Conservation (phyloP, 208 protist species). For the Tritrichomonas foetus region DNA sequence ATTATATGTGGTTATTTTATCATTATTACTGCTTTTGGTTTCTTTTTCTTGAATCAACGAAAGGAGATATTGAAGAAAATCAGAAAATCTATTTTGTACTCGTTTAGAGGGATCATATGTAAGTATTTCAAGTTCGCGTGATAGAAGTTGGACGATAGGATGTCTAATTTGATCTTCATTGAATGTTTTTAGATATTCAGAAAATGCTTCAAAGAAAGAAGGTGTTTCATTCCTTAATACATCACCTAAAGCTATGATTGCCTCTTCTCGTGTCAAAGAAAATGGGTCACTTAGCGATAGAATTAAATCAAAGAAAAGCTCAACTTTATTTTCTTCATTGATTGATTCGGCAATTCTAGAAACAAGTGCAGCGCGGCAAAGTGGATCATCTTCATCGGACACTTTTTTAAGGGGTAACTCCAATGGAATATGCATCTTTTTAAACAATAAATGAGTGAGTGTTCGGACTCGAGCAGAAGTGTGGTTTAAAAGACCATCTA, state of each 20-base stretch:
- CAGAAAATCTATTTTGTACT: not conserved
- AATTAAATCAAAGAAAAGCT: not conserved
- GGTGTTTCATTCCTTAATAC: not conserved
- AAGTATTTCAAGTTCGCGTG: not conserved
- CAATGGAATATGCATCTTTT: not conserved
- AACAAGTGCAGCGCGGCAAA: not conserved
- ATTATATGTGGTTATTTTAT: too few species aligned
- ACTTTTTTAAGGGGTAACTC: not conserved
- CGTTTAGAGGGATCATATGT: not conserved
- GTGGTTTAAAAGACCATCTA: not conserved
- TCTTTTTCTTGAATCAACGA: not conserved
- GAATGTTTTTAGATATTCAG: not conserved
- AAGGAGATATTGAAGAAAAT: not conserved
- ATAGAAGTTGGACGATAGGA: not conserved
- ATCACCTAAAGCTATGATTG: not conserved
- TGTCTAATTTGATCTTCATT: too few species aligned
- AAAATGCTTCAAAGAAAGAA: not conserved
- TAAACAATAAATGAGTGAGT: not conserved
- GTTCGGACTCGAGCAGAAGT: not conserved
- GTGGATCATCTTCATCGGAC: not conserved
- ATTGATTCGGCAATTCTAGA: not conserved
- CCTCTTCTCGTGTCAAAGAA: not conserved
- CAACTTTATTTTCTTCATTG: not conserved
- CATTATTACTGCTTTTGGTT: too few species aligned
- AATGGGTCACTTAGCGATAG: not conserved